Evolutionary conservation across 108 stramenopile species (phyloP).

Genomic region (Skeletonema grethae): DNA sequence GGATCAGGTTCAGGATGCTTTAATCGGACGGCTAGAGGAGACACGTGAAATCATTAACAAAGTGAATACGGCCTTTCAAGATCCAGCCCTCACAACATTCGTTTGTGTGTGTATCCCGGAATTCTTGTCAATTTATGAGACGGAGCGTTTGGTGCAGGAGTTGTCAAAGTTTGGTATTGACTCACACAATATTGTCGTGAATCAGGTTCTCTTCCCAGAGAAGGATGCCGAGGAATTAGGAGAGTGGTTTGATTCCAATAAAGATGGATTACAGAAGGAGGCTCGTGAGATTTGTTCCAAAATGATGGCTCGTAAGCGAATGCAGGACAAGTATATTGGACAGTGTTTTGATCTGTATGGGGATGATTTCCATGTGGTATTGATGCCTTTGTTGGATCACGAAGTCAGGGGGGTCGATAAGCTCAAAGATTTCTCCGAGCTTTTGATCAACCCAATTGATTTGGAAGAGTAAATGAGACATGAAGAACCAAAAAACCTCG

Average conservation of each 20-base stretch:
- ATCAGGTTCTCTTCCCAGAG: conserved; percentile 99
- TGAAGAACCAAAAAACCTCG: not conserved
- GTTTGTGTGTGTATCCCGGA: conserved; percentile 99
- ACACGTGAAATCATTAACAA: conserved; percentile 90
- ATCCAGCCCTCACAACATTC: conserved; percentile 97
- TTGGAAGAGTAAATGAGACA: conserved; percentile 56
- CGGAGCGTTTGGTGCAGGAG: conserved; percentile 99
- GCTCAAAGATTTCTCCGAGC: conserved; percentile 86
- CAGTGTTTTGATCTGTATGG: conserved; percentile 99
- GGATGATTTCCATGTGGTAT: conserved; percentile 96
- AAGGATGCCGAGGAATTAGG: conserved; percentile 95
- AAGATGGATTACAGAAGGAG: conserved; percentile 82
- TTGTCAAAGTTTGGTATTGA: conserved; percentile 98
- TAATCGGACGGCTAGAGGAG: conserved; percentile 93
- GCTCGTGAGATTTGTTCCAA: conserved; percentile 95
- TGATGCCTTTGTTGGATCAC: conserved; percentile 98
- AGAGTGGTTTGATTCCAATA: conserved; percentile 90
- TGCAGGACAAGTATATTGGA: conserved; percentile 99
- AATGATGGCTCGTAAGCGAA: conserved; percentile 96
- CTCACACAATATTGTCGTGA: conserved; percentile 98
- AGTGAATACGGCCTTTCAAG: conserved; percentile 95
- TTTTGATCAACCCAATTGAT: conserved; percentile 89
- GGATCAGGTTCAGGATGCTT: conserved; percentile 75
- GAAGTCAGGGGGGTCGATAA: conserved; percentile 94
- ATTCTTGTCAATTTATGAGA: conserved; percentile 99